These are phyloP conservation scores for Calvatia gigantea DNA, from an alignment of 768 basidiomycete genomes.

Conservation along the genomic window DNA sequence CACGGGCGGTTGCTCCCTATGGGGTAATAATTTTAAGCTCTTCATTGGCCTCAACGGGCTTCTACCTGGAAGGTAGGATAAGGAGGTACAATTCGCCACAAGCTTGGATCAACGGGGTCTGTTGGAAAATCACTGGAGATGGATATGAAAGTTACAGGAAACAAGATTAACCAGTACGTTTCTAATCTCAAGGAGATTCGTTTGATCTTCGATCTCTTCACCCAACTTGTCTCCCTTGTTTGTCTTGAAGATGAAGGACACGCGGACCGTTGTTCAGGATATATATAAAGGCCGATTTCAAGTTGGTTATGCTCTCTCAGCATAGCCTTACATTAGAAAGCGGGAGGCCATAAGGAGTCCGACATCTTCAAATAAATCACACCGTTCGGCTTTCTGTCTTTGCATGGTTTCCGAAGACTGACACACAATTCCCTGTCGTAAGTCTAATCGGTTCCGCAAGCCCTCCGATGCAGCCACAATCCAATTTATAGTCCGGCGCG, in stretches of 20 bases:
- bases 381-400: too few relatives aligned
- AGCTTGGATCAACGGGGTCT: not conserved
- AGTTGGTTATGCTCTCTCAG: too few relatives aligned
- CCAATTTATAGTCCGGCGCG: too few relatives aligned
- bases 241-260: not conserved
- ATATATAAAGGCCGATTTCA: too few relatives aligned
- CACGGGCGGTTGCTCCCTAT: not conserved
- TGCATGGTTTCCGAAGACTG: not conserved
- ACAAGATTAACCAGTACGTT: not conserved
- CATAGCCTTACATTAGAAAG: too few relatives aligned
- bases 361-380: too few relatives aligned
- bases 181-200: not conserved
- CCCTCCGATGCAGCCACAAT: too few relatives aligned
- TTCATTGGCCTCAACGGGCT: not conserved
- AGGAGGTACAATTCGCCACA: not conserved
- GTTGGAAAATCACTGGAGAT: not conserved
- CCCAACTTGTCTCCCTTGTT: not conserved
- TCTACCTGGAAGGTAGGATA: not conserved
- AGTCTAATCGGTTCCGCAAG: not conserved
- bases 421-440: not conserved
- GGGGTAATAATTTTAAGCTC: slow-evolving; percentile 5
- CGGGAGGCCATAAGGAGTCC: too few relatives aligned
- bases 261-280: too few relatives aligned
- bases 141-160: not conserved
- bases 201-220: not conserved